These are phyloP conservation scores for Tolypocladium tundrense DNA, from an alignment of 2,329 filamentous ascomycete species.

Conservation along the genomic window DNA sequence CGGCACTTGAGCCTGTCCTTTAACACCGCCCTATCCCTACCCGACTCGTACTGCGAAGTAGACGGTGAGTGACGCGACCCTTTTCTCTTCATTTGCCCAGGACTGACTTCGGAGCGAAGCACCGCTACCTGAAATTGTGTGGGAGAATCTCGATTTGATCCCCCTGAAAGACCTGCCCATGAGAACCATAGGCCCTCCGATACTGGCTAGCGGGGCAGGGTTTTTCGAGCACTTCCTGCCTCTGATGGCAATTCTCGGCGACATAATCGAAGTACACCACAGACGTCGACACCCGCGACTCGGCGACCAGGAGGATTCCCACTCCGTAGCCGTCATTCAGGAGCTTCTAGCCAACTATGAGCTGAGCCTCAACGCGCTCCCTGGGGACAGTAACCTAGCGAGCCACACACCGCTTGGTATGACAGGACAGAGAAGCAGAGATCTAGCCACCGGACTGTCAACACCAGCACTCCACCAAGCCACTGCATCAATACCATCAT, in stretches of 20 bases:
- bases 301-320: constrained; percentile 21
- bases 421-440: not conserved
- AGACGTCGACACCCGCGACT: constrained; percentile 31
- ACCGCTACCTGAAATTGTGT: constrained; percentile 28
- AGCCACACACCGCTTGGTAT: constrained; percentile 1
- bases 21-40: constrained; percentile 31
- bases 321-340: constrained; percentile 23
- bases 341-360: constrained; percentile 27
- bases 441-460: constrained; percentile 6
- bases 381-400: constrained; percentile 10
- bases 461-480: constrained; percentile 1
- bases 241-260: constrained; percentile 36
- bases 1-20: constrained; percentile 36
- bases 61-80: constrained; percentile 15
- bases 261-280: constrained; percentile 37
- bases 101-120: constrained; percentile 7
- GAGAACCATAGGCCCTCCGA: constrained; percentile 26
- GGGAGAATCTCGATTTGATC: constrained; percentile 27
- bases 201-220: constrained; percentile 26
- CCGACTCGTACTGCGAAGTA: constrained; percentile 34
- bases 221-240: constrained; percentile 42
- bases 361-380: constrained; percentile 23
- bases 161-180: constrained; percentile 18
- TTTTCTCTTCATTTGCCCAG: not conserved
- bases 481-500: not conserved